These are phyloP conservation scores for Aspergillus sparsus DNA, from an alignment of 495 filamentous ascomycete species.

Conservation along the genomic window DNA sequence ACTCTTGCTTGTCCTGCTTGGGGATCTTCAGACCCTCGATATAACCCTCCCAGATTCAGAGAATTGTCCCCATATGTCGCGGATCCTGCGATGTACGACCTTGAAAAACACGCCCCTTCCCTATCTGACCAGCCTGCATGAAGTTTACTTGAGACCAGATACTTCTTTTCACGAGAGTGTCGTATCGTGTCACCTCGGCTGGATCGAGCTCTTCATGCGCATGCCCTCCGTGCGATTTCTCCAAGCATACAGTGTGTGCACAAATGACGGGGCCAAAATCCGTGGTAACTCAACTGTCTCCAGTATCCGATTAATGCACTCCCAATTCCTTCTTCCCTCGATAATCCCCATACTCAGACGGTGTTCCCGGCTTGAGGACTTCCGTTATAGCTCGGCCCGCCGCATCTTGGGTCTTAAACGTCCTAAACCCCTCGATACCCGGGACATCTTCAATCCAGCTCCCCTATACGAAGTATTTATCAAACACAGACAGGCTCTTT, in stretches of 20 bases:
- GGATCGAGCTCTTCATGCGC: neutral
- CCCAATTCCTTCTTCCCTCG: neutral
- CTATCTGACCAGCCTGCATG: neutral
- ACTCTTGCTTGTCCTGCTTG: neutral
- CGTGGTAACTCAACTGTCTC: neutral
- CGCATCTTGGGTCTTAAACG: neutral
- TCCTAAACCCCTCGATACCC: neutral
- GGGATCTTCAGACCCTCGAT: neutral
- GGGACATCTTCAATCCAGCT: neutral
- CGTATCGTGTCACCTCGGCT: neutral
- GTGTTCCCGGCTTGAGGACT: neutral
- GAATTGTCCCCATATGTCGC: neutral
- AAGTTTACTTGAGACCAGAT: neutral
- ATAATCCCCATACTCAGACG: neutral
- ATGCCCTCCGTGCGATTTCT: neutral
- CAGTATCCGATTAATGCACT: neutral
- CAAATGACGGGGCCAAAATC: neutral
- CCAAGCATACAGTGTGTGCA: neutral
- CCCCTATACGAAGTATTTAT: neutral
- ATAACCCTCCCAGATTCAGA: neutral
- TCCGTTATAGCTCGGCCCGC: neutral
- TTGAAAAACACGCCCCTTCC: neutral
- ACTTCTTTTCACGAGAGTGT: neutral
- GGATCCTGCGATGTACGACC: neutral
- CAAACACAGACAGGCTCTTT: neutral